A percentile compares a stretch with the other conserved stretches of the same genome.
These are phyloP conservation scores for Quercus phellos DNA, from an alignment of 331 rosid genomes.

Conservation along the genomic window DNA sequence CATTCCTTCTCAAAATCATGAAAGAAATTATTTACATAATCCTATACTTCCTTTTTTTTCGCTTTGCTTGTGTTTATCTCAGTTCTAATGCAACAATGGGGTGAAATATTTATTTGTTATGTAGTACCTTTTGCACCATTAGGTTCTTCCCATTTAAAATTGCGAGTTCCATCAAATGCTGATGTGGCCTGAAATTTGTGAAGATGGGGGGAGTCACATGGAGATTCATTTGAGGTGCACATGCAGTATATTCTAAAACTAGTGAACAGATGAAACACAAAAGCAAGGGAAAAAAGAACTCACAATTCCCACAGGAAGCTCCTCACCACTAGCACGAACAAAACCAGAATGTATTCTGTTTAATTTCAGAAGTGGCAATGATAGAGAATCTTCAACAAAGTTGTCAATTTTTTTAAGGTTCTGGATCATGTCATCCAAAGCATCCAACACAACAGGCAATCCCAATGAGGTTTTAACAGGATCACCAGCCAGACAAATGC, in stretches of 20 bases:
- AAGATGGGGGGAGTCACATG: conserved; percentile 11
- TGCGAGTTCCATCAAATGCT: conserved; percentile 76
- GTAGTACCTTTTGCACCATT: conserved; percentile 77
- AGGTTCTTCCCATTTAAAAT: conserved; percentile 95
- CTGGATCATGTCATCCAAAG: conserved; percentile 53
- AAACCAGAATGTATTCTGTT: conserved; percentile 86
- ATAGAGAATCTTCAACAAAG: conserved; percentile 43
- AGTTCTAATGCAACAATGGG: background rate
- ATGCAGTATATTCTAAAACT: background rate
- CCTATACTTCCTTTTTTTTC: background rate
- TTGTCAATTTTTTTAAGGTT: conserved; percentile 48
- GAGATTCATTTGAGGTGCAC: conserved; percentile 15
- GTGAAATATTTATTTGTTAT: background rate
- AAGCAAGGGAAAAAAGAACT: conserved; percentile 37
- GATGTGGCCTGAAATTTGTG: conserved; percentile 64
- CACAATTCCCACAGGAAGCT: conserved; percentile 90
- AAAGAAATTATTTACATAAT: background rate
- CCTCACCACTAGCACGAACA: conserved; percentile 83
- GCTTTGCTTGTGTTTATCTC: background rate
- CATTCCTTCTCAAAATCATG: background rate
- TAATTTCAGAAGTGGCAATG: conserved; percentile 63
- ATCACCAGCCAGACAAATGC: conserved; percentile 57
- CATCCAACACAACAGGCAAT: conserved; percentile 69
- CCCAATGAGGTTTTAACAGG: conserved; percentile 72
- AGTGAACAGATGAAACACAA: conserved; percentile 18